Conservation (phyloP, 768 basidiomycete species). For the Leccinum sublutescens region DNA sequence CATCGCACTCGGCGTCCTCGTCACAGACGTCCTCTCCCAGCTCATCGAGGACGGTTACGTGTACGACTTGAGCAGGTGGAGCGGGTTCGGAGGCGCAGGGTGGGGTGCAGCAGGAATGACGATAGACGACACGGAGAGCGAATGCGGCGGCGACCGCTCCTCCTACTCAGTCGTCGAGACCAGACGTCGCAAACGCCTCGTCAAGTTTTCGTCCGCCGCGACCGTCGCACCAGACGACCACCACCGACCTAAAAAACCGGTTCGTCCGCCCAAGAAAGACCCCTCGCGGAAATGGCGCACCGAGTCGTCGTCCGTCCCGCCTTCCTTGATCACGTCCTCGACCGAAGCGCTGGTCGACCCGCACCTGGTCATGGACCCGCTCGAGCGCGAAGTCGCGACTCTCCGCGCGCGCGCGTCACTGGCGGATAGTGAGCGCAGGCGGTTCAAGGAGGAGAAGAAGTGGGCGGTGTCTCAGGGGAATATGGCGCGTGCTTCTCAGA, state of each 20-base stretch:
- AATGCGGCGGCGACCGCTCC: not conserved
- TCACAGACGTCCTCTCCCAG: constrained; percentile 69
- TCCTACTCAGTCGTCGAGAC: constrained; percentile 10
- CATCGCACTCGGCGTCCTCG: constrained; percentile 64
- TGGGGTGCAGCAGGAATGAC: not conserved
- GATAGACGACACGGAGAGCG: constrained; percentile 11
- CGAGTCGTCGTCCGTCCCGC: constrained; percentile 33
- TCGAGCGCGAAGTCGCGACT: constrained; percentile 72
- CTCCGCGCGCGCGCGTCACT: constrained; percentile 75
- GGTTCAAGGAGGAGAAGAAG: constrained; percentile 83
- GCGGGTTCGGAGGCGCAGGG: not conserved
- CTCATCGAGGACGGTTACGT: constrained; percentile 52
- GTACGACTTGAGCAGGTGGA: constrained; percentile 22
- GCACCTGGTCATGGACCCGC: constrained; percentile 54
- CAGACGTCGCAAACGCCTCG: constrained; percentile 40
- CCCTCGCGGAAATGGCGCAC: constrained; percentile 33
- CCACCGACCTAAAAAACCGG: constrained; percentile 17
- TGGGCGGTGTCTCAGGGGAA: constrained; percentile 85
- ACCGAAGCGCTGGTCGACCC: constrained; percentile 64
- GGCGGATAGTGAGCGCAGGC: constrained; percentile 78
- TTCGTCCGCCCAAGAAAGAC: constrained; percentile 29
- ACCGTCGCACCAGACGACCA: constrained; percentile 5
- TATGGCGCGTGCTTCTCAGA: constrained; percentile 66
- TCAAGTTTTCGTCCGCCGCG: constrained; percentile 45
- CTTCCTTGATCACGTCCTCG: constrained; percentile 62